Percentiles rank a stretch among this genome's conserved stretches.
Conservation (phyloP, 177 flowering plant species). For the Tripterygium wilfordii region DNA sequence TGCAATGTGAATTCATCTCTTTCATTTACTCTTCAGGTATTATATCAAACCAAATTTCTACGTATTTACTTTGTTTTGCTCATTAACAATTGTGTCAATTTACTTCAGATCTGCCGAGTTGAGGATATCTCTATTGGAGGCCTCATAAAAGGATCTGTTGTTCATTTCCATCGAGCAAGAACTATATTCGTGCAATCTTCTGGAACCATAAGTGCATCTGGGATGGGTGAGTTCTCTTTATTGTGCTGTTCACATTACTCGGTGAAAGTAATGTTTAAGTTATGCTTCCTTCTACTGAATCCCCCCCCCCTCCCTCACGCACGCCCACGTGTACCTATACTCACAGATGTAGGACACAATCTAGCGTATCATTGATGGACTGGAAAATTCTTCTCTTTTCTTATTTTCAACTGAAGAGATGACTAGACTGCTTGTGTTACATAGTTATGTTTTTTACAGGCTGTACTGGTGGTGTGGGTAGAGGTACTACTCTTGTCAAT, state of each 20-base stretch:
- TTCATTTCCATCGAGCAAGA: slow-evolving; percentile 92
- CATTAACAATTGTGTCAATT: slow-evolving; percentile 8
- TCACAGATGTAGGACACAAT: no score
- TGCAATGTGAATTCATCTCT: slow-evolving; percentile 95
- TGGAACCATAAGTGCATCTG: slow-evolving; percentile 80
- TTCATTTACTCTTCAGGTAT: slow-evolving; percentile 96
- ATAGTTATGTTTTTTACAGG: slow-evolving; percentile 41
- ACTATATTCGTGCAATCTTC: slow-evolving; percentile 56
- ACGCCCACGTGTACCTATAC: no score
- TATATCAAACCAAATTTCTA: background rate
- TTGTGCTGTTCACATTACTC: no score
- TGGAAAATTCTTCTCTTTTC: no score
- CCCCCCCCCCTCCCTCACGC: no score
- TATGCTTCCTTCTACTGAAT: no score
- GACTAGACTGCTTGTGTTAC: background rate
- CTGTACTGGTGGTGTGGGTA: slow-evolving; percentile 85
- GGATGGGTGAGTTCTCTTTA: no score
- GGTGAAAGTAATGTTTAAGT: no score
- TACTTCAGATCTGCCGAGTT: slow-evolving; percentile 82
- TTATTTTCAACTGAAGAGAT: background rate
- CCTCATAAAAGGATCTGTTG: slow-evolving; percentile 76
- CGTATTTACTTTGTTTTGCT: background rate
- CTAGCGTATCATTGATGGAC: no score
- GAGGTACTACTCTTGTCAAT: slow-evolving; percentile 54
- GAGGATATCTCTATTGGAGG: slow-evolving; percentile 86